Conservation (phyloP, 2,329 filamentous ascomycete genomes). For the Rhynchosporium agropyri region DNA sequence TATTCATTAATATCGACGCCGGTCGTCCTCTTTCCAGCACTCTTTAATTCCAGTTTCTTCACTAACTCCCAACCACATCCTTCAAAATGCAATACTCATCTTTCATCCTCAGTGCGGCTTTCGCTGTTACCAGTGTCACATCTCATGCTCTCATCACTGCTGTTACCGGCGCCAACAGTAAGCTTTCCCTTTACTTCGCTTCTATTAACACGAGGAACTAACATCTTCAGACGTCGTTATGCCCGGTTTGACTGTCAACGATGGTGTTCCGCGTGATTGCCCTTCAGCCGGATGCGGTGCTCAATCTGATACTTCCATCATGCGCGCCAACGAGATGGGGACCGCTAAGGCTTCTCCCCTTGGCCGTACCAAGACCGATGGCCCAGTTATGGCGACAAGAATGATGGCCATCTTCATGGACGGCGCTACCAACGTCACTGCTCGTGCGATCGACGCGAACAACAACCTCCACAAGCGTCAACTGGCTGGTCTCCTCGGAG, state of each 20-base stretch:
- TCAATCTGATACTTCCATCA: constrained; percentile 71
- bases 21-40: constrained; percentile 14
- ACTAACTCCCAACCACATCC: constrained; percentile 21
- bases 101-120: constrained; percentile 48
- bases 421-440: constrained; percentile 49
- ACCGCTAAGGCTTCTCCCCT: constrained; percentile 58
- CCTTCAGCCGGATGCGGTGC: constrained; percentile 62
- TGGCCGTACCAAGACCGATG: constrained; percentile 64
- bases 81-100: constrained; percentile 49
- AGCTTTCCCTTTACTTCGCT: not conserved
- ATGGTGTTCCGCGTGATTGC: constrained; percentile 70
- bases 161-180: constrained; percentile 60
- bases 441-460: constrained; percentile 73
- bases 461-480: constrained; percentile 55
- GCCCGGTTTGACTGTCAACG: constrained; percentile 50
- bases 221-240: constrained; percentile 24
- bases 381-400: constrained; percentile 58
- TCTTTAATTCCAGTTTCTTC: constrained; percentile 7
- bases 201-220: not conserved
- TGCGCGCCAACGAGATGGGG: constrained; percentile 61
- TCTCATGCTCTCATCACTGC: constrained; percentile 59
- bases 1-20: constrained; percentile 16
- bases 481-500: constrained; percentile 29
- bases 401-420: constrained; percentile 65
- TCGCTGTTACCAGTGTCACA: constrained; percentile 47